Conservation (phyloP, 176 grass and related monocot species). For the Luzula sylvatica region DNA sequence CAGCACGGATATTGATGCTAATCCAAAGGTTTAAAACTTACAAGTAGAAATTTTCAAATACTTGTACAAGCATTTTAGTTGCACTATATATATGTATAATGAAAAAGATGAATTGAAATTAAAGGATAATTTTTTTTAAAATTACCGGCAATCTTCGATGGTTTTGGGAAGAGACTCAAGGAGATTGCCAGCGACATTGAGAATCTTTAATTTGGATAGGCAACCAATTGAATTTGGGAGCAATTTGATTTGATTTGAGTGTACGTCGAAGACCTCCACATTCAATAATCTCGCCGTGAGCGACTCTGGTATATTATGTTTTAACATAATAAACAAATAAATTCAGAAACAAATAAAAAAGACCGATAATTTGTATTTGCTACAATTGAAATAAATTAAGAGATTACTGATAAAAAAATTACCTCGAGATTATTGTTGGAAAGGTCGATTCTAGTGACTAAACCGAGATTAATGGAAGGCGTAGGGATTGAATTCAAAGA, state of each 20-base stretch:
- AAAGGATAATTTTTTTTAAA: no score
- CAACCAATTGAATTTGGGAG: conserved; percentile 95
- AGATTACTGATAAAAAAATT: not conserved
- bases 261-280: conserved; percentile 69
- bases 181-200: conserved; percentile 94
- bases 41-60: no score
- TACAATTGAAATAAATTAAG: conserved; percentile 5
- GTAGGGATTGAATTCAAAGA: conserved; percentile 59
- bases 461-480: conserved; percentile 42
- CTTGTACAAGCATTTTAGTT: no score
- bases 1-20: no score
- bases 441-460: conserved; percentile 73
- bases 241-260: conserved; percentile 78
- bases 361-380: no score
- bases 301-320: conserved; percentile 83
- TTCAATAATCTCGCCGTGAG: conserved; percentile 82
- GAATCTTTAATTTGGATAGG: conserved; percentile 81
- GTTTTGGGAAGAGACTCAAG: conserved; percentile 55
- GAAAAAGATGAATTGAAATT: no score
- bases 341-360: conserved; percentile 7
- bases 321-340: no score
- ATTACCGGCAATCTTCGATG: conserved; percentile 85
- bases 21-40: no score
- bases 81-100: no score
- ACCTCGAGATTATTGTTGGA: conserved; percentile 94